Evolutionary conservation across 1,284 basidiomycete species (phyloP), one percentile per base, ranked within the genome.

Genomic region (Sparassis latifolia): DNA sequence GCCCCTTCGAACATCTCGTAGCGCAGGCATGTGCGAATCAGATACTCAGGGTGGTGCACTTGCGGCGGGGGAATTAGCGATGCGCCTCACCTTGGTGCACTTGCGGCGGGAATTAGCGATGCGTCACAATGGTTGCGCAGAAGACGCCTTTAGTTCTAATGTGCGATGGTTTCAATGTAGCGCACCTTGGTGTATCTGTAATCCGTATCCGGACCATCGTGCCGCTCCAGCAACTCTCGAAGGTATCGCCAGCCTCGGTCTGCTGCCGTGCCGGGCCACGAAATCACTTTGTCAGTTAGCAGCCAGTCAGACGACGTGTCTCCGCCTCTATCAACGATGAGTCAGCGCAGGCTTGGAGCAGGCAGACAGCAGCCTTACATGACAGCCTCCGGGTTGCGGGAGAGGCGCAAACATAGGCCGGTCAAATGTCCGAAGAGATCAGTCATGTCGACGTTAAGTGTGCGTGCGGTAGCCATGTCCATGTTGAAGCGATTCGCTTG

Each of bases 171-270:
- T 65, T 95, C 44, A 93, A 71, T 9, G 86, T 80, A n/a, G n/a
- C n/a, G n/a, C 6, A 80, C 77, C 59, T 89, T 87, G 47, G 78
- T 79, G 66, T 96, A 95, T 52, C 75, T 75, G 67, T 77, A 85
- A 59, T 89, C 82, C 12, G 82, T 89, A 55, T 84, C 79, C 31
- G 74, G 64, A n/a, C 75, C 74, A 64, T 97, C 93, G 62, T 95
- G 80, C 46, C 86, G 80, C 50, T 83, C 79, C 49, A 98, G 74
- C 29, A 87, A 80, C 57, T 85, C 76, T 54, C 89, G 86, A 45
- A 99, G 77, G 66, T 93, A 95, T 60, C 88, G 77, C 89, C 94
- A 93, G 2, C 88, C 93, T 52, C 90, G 80, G 54, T 92, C 86
- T 20, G 84, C 77, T 30, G 85, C 76, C 1, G 86, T 80, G 1